Conservation (phyloP, 2,329 filamentous ascomycete genomes). For the Grosmannia clavigera region DNA sequence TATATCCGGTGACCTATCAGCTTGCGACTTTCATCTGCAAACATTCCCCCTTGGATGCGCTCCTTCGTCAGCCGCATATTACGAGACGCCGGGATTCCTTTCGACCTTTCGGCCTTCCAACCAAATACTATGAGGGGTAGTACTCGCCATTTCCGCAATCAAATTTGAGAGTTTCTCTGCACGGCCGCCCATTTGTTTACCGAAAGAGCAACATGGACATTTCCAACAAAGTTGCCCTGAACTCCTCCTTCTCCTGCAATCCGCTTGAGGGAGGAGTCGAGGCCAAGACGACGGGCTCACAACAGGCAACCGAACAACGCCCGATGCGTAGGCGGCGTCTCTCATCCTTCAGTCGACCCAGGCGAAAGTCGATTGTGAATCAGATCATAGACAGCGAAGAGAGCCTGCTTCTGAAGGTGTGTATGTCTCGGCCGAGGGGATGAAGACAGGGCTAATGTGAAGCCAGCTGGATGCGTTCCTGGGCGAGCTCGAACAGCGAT, state of each 20-base stretch:
- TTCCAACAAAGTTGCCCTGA: slow-evolving; percentile 10
- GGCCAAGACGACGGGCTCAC: slow-evolving; percentile 28
- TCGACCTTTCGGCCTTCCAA: neutral
- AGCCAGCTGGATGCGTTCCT: slow-evolving; percentile 65
- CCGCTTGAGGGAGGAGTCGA: slow-evolving; percentile 21
- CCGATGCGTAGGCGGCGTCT: slow-evolving; percentile 32
- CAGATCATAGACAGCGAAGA: slow-evolving; percentile 52
- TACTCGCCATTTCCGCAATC: neutral
- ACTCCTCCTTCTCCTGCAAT: slow-evolving; percentile 7
- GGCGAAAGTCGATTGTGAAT: slow-evolving; percentile 46
- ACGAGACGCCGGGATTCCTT: neutral
- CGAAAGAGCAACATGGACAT: neutral
- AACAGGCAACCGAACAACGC: slow-evolving; percentile 22
- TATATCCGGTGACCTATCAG: neutral
- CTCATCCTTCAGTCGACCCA: slow-evolving; percentile 41
- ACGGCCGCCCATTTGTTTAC: neutral
- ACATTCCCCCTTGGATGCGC: neutral
- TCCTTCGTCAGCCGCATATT: neutral
- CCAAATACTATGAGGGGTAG: neutral
- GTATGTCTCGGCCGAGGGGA: neutral
- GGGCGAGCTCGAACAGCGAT: slow-evolving; percentile 69
- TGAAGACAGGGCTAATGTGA: neutral
- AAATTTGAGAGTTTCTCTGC: neutral
- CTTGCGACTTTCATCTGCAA: neutral
- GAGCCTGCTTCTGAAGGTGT: slow-evolving; percentile 43